Conservation (phyloP, 441 rosid species). For the Raphanus hybrid region DNA sequence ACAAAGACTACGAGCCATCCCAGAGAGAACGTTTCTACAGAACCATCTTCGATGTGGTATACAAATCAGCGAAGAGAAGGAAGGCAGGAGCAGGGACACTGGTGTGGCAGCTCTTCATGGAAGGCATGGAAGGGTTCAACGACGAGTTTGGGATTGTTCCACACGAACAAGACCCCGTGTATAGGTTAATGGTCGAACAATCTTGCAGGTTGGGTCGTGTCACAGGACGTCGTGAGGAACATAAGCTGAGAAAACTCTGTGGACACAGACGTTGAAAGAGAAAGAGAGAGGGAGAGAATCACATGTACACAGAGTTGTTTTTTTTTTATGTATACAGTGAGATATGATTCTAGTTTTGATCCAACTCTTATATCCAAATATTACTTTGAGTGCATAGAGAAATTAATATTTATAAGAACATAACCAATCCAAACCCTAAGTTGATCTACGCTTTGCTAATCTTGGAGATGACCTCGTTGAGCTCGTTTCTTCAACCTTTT, state of each 20-base stretch:
- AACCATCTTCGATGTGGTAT: slow-evolving; percentile 53
- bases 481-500: slow-evolving; percentile 10
- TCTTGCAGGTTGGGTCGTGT: slow-evolving; percentile 74
- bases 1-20: slow-evolving; percentile 60
- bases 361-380: background rate
- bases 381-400: background rate
- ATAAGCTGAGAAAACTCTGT: slow-evolving; percentile 56
- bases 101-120: slow-evolving; percentile 76
- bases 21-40: slow-evolving; percentile 64
- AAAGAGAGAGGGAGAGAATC: slow-evolving; percentile 23
- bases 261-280: slow-evolving; percentile 37
- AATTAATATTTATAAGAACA: slow-evolving; percentile 27
- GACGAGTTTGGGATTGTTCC: slow-evolving; percentile 82
- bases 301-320: background rate
- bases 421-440: slow-evolving; percentile 3
- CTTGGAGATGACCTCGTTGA: slow-evolving; percentile 65
- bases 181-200: slow-evolving; percentile 53
- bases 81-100: slow-evolving; percentile 76
- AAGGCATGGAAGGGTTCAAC: slow-evolving; percentile 75
- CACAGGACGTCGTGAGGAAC: slow-evolving; percentile 42
- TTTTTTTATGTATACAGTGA: background rate
- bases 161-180: slow-evolving; percentile 58
- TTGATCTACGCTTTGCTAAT: slow-evolving; percentile 49
- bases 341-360: slow-evolving; percentile 28
- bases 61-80: slow-evolving; percentile 65